Evolutionary conservation across 2,329 filamentous ascomycete genomes (phyloP), one percentile per base, ranked within the genome.

Genomic region (Chaetothyriales sp.): DNA sequence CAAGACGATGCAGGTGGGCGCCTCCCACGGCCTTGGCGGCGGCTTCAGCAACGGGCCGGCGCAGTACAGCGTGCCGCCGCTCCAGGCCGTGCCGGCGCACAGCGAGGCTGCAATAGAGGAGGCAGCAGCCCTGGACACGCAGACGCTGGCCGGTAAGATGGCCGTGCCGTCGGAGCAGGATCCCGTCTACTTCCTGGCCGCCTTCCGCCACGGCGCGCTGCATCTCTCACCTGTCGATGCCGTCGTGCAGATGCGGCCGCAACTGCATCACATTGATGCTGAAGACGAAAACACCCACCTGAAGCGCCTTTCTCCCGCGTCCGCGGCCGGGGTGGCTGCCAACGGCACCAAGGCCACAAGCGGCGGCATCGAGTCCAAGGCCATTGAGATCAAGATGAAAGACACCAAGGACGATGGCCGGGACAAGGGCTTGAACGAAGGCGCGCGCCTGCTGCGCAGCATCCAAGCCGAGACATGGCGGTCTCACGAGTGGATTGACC

Each of bases 231-330:
- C 85, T 20, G 79, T 94, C 46, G 81, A 83, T 43, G 84, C 86
- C 1, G 80, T 95, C 45, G 85, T 94, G 44, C 87, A 94, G 65
- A 81, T 98, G 63, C 85, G 89, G 3, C 89, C 92, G 0, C 87
- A 95, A 63, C 85, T 94, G 55, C 88, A 95, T 69, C 89, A 97
- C 69, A 76, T 97, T 60, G 92, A 97, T 69, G 90, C 92, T 2
- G 70, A 81, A 46, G 75, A 83, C 46, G 88, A 95, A 62, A 77
- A 86, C 51, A 80, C 85, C 37, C 78, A 78, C 62, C 70, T 65
- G 62, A 56, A 46, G 61, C 64, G 58, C 68, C 61, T 61, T 65
- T 64, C 51, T 66, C 64, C 58, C 70, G 66, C 57, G 67, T 49
- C 37, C 33, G 15, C 49, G 4, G n/a, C n/a, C n/a, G 54, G 57